Conservation (phyloP, 2,329 filamentous ascomycete species). For the Chrysoporthe austroafricana region DNA sequence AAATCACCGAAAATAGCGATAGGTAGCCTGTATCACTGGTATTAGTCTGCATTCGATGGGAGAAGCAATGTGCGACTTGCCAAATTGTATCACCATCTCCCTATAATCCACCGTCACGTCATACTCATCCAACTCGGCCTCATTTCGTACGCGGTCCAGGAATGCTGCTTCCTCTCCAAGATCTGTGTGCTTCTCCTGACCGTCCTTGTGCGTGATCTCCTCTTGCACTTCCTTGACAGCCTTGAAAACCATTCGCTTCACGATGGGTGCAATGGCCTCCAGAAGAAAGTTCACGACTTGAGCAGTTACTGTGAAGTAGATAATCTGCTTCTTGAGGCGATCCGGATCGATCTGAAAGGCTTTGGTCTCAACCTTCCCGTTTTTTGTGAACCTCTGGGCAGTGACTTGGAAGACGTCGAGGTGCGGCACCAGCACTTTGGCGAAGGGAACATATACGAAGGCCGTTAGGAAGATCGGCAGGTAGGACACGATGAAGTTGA, state of each 20-base stretch:
- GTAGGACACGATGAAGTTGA: constrained; percentile 97
- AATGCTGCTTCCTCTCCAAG: constrained; percentile 79
- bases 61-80: constrained; percentile 41
- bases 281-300: constrained; percentile 86
- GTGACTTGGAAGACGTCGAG: constrained; percentile 79
- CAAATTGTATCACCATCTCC: constrained; percentile 88
- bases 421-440: constrained; percentile 79
- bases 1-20: constrained; percentile 87
- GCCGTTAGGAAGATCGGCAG: constrained; percentile 89
- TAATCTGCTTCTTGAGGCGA: constrained; percentile 86
- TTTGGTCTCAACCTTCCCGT: constrained; percentile 68
- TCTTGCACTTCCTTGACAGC: constrained; percentile 78
- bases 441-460: constrained; percentile 94
- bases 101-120: constrained; percentile 89
- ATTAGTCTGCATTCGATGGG: constrained; percentile 29
- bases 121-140: constrained; percentile 82
- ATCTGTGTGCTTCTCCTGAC: constrained; percentile 59
- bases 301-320: constrained; percentile 94
- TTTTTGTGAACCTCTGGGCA: constrained; percentile 74
- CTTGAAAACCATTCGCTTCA: constrained; percentile 76
- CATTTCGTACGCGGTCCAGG: constrained; percentile 77
- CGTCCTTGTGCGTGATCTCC: constrained; percentile 59
- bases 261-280: constrained; percentile 82
- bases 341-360: constrained; percentile 82
- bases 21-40: constrained; percentile 68